Conservation (phyloP, 2,329 filamentous ascomycete genomes). For the Aspergillus jensenii region DNA sequence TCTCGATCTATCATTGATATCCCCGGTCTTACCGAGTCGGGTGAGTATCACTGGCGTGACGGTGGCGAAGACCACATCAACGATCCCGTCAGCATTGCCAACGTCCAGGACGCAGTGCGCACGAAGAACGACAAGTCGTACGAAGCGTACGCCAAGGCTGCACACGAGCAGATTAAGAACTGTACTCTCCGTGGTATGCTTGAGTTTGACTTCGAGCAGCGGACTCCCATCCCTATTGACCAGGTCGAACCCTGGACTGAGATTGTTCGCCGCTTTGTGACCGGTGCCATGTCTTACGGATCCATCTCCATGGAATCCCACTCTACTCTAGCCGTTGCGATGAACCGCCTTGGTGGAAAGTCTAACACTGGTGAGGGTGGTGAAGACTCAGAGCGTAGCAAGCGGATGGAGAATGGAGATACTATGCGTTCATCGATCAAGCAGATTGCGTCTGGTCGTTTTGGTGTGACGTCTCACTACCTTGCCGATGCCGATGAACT, state of each 20-base stretch:
- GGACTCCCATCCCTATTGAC: conserved; percentile 82
- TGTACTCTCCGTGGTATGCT: conserved; percentile 92
- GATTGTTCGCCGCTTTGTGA: conserved; percentile 94
- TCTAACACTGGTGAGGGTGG: conserved; percentile 98
- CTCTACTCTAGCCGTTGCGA: conserved; percentile 90
- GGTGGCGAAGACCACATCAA: conserved; percentile 95
- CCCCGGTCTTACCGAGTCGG: conserved; percentile 82
- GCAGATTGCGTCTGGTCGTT: conserved; percentile 92
- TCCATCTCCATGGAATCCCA: conserved; percentile 99
- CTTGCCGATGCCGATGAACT: conserved; percentile 93
- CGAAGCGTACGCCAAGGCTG: conserved; percentile 88
- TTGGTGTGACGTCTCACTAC: conserved; percentile 93
- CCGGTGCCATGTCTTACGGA: conserved; percentile 97
- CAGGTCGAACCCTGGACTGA: conserved; percentile 98
- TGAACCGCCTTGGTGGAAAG: conserved; percentile 95
- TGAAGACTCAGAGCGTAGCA: conserved; percentile 87
- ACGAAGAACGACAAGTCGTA: conserved; percentile 99
- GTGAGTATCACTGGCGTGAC: conserved; percentile 98
- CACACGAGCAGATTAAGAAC: conserved; percentile 95
- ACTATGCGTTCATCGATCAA: conserved; percentile 98
- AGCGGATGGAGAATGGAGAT: conserved; percentile 84
- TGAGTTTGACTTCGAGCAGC: conserved; percentile 93
- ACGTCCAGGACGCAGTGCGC: conserved; percentile 93
- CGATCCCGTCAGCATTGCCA: conserved; percentile 90
- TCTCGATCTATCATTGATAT: conserved; percentile 73